Conservation (phyloP, 1,284 basidiomycete species). For the Cryptococcus sp. region DNA sequence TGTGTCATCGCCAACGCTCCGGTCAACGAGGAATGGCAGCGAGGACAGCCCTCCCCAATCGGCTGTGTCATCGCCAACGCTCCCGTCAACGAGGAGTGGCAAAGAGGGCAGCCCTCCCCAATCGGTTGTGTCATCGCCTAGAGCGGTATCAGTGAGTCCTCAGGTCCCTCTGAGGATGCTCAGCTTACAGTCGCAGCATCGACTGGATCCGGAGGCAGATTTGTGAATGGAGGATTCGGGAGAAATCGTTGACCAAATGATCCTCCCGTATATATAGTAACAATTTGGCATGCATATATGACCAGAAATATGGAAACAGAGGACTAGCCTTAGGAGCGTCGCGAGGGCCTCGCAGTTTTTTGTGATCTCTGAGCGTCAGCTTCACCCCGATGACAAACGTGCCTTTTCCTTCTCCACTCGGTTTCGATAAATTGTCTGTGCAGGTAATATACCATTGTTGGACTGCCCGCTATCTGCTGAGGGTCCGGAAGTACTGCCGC, state of each 20-base stretch:
- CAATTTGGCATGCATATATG: too few relatives aligned
- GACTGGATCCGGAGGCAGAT: too few relatives aligned
- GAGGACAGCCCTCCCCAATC: neutral
- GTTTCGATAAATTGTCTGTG: conserved; percentile 1
- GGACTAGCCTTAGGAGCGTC: too few relatives aligned
- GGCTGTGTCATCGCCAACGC: conserved; percentile 21
- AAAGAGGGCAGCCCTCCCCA: conserved; percentile 1
- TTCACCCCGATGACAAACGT: neutral
- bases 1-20: conserved; percentile 15
- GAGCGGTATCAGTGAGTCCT: conserved; percentile 6
- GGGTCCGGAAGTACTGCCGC: neutral
- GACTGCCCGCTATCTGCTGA: neutral
- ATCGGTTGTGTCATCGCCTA: conserved; percentile 21
- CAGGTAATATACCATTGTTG: neutral
- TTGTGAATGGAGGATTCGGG: too few relatives aligned
- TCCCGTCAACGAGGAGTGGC: conserved; percentile 9
- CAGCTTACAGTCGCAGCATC: neutral
- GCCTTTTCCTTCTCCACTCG: neutral
- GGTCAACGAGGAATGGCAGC: conserved; percentile 9
- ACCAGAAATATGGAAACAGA: too few relatives aligned
- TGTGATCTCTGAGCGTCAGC: neutral
- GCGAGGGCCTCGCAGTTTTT: conserved; percentile 10
- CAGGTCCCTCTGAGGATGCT: too few relatives aligned
- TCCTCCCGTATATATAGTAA: too few relatives aligned
- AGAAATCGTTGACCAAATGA: too few relatives aligned